These are phyloP conservation scores for Starmerella geochares DNA, from an alignment of 805 yeast genomes.

Conservation along the genomic window DNA sequence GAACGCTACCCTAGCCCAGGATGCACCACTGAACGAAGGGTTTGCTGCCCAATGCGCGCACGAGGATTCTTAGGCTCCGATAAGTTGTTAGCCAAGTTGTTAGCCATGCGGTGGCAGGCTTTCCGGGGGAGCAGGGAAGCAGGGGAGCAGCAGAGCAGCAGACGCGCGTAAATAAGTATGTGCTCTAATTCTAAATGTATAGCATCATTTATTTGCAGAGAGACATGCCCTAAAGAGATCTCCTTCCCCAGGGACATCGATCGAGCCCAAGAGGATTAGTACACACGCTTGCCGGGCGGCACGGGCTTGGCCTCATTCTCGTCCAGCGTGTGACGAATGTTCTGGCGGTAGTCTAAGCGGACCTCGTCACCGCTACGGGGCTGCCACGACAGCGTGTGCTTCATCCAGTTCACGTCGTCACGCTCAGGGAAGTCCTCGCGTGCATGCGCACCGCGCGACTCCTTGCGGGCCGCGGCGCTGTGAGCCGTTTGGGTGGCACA, in stretches of 20 bases:
- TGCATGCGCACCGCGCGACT: slow-evolving; percentile 99
- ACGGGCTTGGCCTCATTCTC: slow-evolving; percentile 87
- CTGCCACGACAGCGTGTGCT: slow-evolving; percentile 94
- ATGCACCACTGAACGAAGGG: not conserved
- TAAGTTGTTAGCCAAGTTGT: no score
- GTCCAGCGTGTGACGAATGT: slow-evolving; percentile 74
- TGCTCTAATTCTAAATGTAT: no score
- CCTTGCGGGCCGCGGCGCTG: slow-evolving; percentile 89
- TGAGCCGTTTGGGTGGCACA: slow-evolving; percentile 94
- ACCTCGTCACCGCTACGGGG: slow-evolving; percentile 57
- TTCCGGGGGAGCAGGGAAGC: no score
- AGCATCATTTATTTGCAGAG: not conserved
- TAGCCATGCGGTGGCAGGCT: no score
- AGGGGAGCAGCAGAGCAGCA: no score
- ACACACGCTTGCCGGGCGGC: slow-evolving; percentile 94
- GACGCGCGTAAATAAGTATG: no score
- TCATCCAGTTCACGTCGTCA: slow-evolving; percentile 96
- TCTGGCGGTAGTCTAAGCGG: slow-evolving; percentile 72
- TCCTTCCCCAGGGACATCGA: no score
- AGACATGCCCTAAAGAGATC: no score
- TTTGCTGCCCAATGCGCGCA: not conserved
- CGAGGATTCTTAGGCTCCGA: no score
- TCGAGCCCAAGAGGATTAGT: slow-evolving; percentile 36
- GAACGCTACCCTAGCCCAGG: not conserved
- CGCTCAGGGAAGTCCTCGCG: slow-evolving; percentile 95